A percentile compares a stretch with the other conserved stretches of the same genome.
phyloP scores from a whole-genome alignment of 2,329 filamentous ascomycete species.

The Fusarium mangiferae region DNA sequence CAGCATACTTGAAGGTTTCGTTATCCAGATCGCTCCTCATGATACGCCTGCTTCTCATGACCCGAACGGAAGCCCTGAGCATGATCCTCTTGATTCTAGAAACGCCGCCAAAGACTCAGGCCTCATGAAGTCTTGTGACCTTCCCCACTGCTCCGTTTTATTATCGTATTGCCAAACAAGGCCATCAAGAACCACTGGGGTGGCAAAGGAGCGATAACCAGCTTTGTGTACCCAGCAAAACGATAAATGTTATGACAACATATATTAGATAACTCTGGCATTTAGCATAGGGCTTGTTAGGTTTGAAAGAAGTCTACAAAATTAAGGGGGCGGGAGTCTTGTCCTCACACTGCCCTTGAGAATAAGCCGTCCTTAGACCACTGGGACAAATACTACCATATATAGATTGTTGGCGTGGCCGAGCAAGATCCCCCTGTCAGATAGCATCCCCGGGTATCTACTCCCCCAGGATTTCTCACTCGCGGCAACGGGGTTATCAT shows the following conservation, averaged over 20 bases:
- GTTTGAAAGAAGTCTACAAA: slow-evolving; percentile 15
- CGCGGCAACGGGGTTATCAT: background rate
- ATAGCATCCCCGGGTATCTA: background rate
- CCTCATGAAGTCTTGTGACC: slow-evolving; percentile 30
- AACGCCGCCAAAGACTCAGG: background rate
- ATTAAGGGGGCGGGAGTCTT: slow-evolving; percentile 1
- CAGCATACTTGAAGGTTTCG: background rate
- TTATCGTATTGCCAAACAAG: background rate
- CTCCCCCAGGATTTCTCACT: background rate
- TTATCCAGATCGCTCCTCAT: slow-evolving; percentile 6
- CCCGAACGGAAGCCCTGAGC: slow-evolving; percentile 2
- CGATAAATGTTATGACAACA: background rate
- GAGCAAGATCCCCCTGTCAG: background rate
- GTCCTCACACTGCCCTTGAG: background rate
- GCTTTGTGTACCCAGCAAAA: background rate
- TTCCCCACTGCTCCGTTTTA: slow-evolving; percentile 4
- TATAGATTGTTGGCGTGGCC: background rate
- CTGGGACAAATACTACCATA: background rate
- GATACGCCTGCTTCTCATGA: background rate
- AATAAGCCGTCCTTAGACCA: background rate
- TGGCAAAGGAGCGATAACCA: background rate
- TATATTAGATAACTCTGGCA: background rate
- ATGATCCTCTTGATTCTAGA: slow-evolving; percentile 27
- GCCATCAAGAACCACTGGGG: background rate
- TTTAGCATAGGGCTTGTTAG: slow-evolving; percentile 3